Base-by-base conservation (phyloP, 495 filamentous ascomycete genomes). In the Hyaloscypha hepaticicola region DNA sequence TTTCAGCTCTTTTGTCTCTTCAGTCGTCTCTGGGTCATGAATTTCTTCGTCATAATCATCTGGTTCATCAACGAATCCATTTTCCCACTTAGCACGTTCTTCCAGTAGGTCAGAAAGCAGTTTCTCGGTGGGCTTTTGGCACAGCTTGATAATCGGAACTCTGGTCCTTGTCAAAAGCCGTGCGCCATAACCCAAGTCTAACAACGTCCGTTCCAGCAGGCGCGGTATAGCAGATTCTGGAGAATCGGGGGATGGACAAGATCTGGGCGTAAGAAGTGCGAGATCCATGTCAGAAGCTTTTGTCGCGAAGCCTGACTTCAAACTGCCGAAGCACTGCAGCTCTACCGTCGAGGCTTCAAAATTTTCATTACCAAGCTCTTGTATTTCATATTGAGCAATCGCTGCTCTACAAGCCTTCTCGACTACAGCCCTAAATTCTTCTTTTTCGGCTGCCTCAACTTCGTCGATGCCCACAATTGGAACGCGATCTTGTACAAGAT, bases 61-160 rank as follows among this genome's bases (percentile, higher is more conserved):
- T 12, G 9, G 52, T 19, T 72, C 74, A 5, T 68, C 63, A 22
- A 72, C 29, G 38, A 71, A 48, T 0, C 80, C 81, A 16, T 67
- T 79, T 58, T 87, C 87, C 84, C 88, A 89, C 65, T 85, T 88
- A 24, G 72, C 66, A 31, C 87, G 79, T 58, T 84, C 85, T 34
- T 82, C 78, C n/a, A 78, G 61, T 3, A 92, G 77, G 19, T 76
- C 77, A 4, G 65, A 45, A 19, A 77, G 77, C 19, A 92, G 79
- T 25, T 81, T 73, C 5, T 74, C 68, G 0, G 79, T 78, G 5
- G 90, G 90, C 61, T 81, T 83, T 70, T 92, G 82, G 74, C 89
- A 92, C 31, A 96, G 76, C 67, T 92, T 91, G 70, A 96, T 86
- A 61, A 95, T 93, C 25, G 92, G 92, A 29, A 93, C 86, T 66